phyloP scores from a whole-genome alignment of 495 filamentous ascomycete genomes.

The Hypoxylon fragiforme region DNA sequence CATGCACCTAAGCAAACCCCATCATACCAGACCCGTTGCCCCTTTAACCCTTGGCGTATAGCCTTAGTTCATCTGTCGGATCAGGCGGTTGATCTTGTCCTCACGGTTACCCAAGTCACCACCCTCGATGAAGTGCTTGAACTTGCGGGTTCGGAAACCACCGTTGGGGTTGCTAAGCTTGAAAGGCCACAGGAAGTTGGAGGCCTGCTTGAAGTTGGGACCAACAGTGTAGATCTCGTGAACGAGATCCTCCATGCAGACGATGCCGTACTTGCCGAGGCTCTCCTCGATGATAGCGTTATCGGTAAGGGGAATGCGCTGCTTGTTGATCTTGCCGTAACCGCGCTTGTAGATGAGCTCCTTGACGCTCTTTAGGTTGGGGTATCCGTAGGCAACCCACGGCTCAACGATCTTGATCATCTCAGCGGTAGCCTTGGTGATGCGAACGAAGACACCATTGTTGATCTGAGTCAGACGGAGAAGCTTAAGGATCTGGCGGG shows the following conservation, averaged over 20 bases:
- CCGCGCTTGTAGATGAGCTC: conserved; percentile 99
- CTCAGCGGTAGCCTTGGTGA: conserved; percentile 97
- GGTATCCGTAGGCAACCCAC: conserved; percentile 98
- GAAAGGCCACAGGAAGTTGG: conserved; percentile 99
- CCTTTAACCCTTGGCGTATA: conserved; percentile 24
- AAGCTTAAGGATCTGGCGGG: conserved; percentile 98
- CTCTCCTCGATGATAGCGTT: conserved; percentile 95
- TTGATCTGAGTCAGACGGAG: conserved; percentile 99
- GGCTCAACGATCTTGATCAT: conserved; percentile 98
- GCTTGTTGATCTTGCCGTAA: conserved; percentile 96
- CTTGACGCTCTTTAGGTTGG: conserved; percentile 97
- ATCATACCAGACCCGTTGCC: conserved; percentile 42
- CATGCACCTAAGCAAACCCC: conserved; percentile 44
- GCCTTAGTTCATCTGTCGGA: conserved; percentile 96
- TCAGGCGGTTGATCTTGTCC: conserved; percentile 95
- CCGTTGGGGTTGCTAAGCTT: conserved; percentile 97
- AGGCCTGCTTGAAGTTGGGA: conserved; percentile 99
- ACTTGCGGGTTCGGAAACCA: conserved; percentile 93
- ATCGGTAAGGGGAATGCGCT: conserved; percentile 94
- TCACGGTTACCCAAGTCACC: conserved; percentile 98
- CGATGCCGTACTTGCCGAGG: conserved; percentile 97
- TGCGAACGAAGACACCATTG: conserved; percentile 96
- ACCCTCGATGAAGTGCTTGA: conserved; percentile 99
- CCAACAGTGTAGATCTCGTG: conserved; percentile 99
- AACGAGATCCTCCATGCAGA: conserved; percentile 99